Percentiles rank a stretch among this genome's conserved stretches.
Evolutionary conservation across 148 eudicot genomes (phyloP).

Genomic region (Bassia scoparia): DNA sequence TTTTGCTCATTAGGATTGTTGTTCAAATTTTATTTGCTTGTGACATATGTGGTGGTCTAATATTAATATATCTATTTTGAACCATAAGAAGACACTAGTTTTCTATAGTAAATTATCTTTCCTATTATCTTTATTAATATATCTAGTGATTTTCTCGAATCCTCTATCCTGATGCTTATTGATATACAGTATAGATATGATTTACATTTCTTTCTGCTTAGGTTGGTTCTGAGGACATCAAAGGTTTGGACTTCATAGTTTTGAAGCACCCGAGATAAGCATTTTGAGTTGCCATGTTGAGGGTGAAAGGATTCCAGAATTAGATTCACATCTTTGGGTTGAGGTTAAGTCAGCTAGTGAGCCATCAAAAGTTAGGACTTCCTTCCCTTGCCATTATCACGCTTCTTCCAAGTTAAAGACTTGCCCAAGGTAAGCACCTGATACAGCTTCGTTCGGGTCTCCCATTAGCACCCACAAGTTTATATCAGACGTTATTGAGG

Average conservation of each 20-base stretch:
- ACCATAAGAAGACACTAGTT: background rate
- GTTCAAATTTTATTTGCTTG: background rate
- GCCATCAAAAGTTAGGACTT: slow-evolving; percentile 66
- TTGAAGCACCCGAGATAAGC: slow-evolving; percentile 82
- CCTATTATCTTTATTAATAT: background rate
- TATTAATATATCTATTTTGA: background rate
- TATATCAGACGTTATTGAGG: slow-evolving; percentile 77
- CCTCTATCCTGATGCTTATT: background rate
- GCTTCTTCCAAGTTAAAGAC: slow-evolving; percentile 88
- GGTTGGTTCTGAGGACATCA: slow-evolving; percentile 77
- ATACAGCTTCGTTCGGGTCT: slow-evolving; percentile 67
- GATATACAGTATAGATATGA: background rate
- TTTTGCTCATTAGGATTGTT: background rate
- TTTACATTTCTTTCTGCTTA: slow-evolving; percentile 15
- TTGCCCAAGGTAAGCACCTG: slow-evolving; percentile 77
- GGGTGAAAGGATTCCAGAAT: slow-evolving; percentile 54
- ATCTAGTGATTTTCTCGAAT: background rate
- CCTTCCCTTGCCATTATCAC: slow-evolving; percentile 83
- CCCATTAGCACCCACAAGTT: slow-evolving; percentile 62
- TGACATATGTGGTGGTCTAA: background rate
- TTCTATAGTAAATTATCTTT: background rate
- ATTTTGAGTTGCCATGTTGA: slow-evolving; percentile 81
- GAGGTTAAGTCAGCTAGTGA: slow-evolving; percentile 77
- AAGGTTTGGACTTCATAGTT: slow-evolving; percentile 68
- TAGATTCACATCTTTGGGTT: slow-evolving; percentile 71